These are phyloP conservation scores for Gardenia jasminoides DNA, from an alignment of 257 asterid genomes.

Conservation along the genomic window DNA sequence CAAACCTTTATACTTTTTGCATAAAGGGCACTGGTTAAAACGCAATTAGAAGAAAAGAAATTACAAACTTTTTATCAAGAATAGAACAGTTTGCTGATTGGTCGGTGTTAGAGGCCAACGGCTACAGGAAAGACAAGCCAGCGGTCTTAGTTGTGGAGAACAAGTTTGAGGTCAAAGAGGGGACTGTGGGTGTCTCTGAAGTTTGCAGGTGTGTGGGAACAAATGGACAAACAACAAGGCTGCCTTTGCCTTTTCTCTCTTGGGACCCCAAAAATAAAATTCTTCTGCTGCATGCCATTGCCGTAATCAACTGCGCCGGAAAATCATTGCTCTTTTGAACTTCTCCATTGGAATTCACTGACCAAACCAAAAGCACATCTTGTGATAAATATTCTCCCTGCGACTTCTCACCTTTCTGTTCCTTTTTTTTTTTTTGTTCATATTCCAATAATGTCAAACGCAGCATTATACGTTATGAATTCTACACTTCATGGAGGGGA, in stretches of 20 bases:
- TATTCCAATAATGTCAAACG: slow-evolving; percentile 15
- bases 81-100: slow-evolving; percentile 12
- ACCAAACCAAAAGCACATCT: slow-evolving; percentile 27
- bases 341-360: slow-evolving; percentile 40
- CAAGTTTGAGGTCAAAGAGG: slow-evolving; percentile 6
- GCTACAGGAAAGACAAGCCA: neutral
- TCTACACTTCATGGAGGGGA: neutral
- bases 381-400: slow-evolving; percentile 32
- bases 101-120: neutral
- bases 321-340: slow-evolving; percentile 78
- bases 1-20: too few relatives aligned
- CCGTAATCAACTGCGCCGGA: slow-evolving; percentile 72
- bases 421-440: slow-evolving; percentile 22
- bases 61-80: too few relatives aligned
- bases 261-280: slow-evolving; percentile 42
- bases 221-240: slow-evolving; percentile 23
- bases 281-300: slow-evolving; percentile 32
- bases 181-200: neutral
- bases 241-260: slow-evolving; percentile 18
- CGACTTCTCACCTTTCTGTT: slow-evolving; percentile 31
- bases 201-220: slow-evolving; percentile 24
- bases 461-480: neutral
- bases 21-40: neutral
- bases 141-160: neutral
- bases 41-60: too few relatives aligned